Evolutionary conservation across 176 grass and related monocot genomes (phyloP).

Genomic region (Juncus inflexus): DNA sequence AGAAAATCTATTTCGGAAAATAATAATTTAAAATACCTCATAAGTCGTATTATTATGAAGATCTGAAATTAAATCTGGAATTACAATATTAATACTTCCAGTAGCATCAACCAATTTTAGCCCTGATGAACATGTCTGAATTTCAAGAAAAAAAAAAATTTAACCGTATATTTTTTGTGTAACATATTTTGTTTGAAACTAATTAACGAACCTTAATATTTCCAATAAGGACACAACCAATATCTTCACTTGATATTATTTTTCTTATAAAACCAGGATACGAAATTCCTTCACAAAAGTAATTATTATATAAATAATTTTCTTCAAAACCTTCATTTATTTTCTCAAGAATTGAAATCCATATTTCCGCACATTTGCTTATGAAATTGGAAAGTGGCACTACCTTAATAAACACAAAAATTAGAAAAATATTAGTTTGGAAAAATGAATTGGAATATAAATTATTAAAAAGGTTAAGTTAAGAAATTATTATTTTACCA

Average conservation of each 20-base stretch:
- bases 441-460: slow-evolving; percentile 11
- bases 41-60: slow-evolving; percentile 44
- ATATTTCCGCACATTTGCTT: slow-evolving; percentile 59
- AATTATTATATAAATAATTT: slow-evolving; percentile 6
- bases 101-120: slow-evolving; percentile 86
- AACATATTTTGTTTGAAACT: too few relatives aligned
- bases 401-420: slow-evolving; percentile 42
- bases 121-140: slow-evolving; percentile 60
- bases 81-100: slow-evolving; percentile 53
- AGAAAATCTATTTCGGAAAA: too few relatives aligned
- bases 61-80: slow-evolving; percentile 64
- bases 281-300: slow-evolving; percentile 40
- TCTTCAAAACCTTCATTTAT: slow-evolving; percentile 36
- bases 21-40: slow-evolving; percentile 52
- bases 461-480: not conserved
- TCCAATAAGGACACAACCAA: slow-evolving; percentile 69
- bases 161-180: too few relatives aligned
- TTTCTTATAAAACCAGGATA: slow-evolving; percentile 43
- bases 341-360: slow-evolving; percentile 53
- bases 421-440: slow-evolving; percentile 12
- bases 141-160: slow-evolving; percentile 3
- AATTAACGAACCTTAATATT: slow-evolving; percentile 58
- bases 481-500: slow-evolving; percentile 48
- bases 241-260: slow-evolving; percentile 66
- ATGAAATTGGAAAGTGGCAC: slow-evolving; percentile 67